Evolutionary conservation across 108 stramenopile species (phyloP), one percentile per base, ranked within the genome.

Genomic region (Skeletonema grethae): DNA sequence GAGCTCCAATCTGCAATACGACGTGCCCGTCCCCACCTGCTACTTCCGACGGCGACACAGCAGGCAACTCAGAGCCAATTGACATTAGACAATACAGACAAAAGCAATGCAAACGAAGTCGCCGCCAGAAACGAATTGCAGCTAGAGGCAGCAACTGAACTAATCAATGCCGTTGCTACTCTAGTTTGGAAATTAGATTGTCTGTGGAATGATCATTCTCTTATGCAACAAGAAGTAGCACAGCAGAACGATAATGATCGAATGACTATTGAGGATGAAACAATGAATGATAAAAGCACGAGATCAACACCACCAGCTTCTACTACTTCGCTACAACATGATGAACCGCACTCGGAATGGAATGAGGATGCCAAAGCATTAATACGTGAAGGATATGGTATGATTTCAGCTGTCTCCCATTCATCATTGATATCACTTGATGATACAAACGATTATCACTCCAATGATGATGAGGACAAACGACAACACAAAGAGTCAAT

Each of bases 161-260:
- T 75, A 10, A 59, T 60, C 38, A 41, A 66, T 59, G 65, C 65
- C 5, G 20, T 75, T 7, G 28, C 73, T 0, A 39, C 65, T 30
- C 36, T 67, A 22, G 30, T 75, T 46, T 75, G 73, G 73, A 60
- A 46, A 59, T 66, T 75, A 35, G 73, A 75, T 67, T 48, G 57
- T 31, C 46, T 61, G 1, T 75, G 73, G 73, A 50, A 69, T 22
- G 18, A 41, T 30, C 18, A 38, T 35, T 30, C 36, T 56, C 13
- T 1, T 7, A 15, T 8, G 2, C 15, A 50, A 28, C 48, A 50
- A 36, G 34, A 50, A 36, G 25, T 35, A 22, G 25, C n/a, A n/a
- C n/a, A n/a, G 11, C 46, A 48, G 5, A 28, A 39, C 16, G 61
- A 63, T 28, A 39, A 57, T 2, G 39, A 45, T 10, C n/a, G 10